Evolutionary conservation across 768 basidiomycete species (phyloP).

Genomic region (Trametes cingulata): DNA sequence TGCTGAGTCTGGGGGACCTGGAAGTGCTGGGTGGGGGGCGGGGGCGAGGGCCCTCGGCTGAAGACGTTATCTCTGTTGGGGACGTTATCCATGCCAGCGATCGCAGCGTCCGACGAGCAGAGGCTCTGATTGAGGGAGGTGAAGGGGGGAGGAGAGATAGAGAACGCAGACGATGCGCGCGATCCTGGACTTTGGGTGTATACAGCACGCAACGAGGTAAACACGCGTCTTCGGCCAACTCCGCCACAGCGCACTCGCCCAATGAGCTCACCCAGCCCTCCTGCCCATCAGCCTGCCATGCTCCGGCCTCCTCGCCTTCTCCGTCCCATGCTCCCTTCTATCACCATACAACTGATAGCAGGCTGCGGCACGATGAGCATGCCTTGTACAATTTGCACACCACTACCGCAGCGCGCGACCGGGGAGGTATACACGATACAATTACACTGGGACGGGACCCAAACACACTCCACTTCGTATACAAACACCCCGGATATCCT

Average conservation of each 20-base stretch:
- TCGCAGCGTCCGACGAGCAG: constrained; percentile 15
- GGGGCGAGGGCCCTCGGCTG: constrained; percentile 34
- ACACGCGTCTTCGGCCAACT: constrained; percentile 22
- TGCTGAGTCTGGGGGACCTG: constrained; percentile 23
- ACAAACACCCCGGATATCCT: background rate
- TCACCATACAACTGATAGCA: constrained; percentile 5
- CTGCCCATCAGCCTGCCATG: background rate
- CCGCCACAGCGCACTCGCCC: constrained; percentile 5
- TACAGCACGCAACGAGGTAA: constrained; percentile 22
- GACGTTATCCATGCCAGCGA: constrained; percentile 32
- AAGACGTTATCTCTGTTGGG: constrained; percentile 33
- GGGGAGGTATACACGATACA: constrained; percentile 21
- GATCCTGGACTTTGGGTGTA: constrained; percentile 13
- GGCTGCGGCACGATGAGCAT: background rate
- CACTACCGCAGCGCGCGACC: constrained; percentile 1
- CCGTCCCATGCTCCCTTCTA: constrained; percentile 12
- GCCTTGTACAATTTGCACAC: background rate
- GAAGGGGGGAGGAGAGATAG: constrained; percentile 24
- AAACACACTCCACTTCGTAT: background rate
- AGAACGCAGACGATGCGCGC: constrained; percentile 22
- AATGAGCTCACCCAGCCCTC: background rate
- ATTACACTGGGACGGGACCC: constrained; percentile 4
- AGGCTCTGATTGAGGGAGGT: background rate
- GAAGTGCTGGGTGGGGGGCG: constrained; percentile 28
- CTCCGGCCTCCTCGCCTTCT: background rate